Percentiles rank a stretch among this genome's conserved stretches.
Evolutionary conservation across 1,284 basidiomycete species (phyloP).

Genomic region (Trichosporon asahii): DNA sequence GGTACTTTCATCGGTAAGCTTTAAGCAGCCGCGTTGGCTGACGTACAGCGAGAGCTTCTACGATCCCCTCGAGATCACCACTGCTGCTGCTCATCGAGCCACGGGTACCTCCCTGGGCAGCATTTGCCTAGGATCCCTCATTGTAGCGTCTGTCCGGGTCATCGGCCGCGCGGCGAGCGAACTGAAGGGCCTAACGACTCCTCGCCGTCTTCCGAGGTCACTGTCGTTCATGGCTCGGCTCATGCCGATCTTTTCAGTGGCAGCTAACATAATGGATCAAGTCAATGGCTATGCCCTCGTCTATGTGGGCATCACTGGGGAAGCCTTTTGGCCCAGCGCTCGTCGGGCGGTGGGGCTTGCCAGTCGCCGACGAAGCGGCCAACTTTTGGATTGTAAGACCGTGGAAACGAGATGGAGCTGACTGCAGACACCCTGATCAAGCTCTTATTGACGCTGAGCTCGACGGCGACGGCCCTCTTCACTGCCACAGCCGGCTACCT

Average conservation of each 20-base stretch:
- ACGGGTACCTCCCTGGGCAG: slow-evolving; percentile 77
- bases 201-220: slow-evolving; percentile 42
- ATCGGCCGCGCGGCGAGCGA: slow-evolving; percentile 43
- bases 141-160: slow-evolving; percentile 65
- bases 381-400: slow-evolving; percentile 49
- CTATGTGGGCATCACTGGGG: slow-evolving; percentile 81
- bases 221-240: slow-evolving; percentile 53
- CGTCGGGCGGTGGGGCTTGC: slow-evolving; percentile 59
- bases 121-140: slow-evolving; percentile 68
- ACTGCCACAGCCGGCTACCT: slow-evolving; percentile 79
- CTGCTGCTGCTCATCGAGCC: slow-evolving; percentile 72
- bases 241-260: slow-evolving; percentile 49
- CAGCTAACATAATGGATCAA: slow-evolving; percentile 66
- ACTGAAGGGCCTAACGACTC: slow-evolving; percentile 39
- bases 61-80: slow-evolving; percentile 60
- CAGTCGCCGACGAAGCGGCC: slow-evolving; percentile 44
- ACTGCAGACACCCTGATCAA: slow-evolving; percentile 63
- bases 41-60: slow-evolving; percentile 52
- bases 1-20: slow-evolving; percentile 81
- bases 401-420: background rate
- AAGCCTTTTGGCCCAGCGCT: slow-evolving; percentile 74
- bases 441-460: slow-evolving; percentile 60
- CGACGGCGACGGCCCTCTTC: slow-evolving; percentile 70
- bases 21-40: slow-evolving; percentile 11
- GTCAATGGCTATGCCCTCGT: slow-evolving; percentile 78